Base-by-base conservation (phyloP, 2,329 filamentous ascomycete species). In the Gaeumannomyces tritici region DNA sequence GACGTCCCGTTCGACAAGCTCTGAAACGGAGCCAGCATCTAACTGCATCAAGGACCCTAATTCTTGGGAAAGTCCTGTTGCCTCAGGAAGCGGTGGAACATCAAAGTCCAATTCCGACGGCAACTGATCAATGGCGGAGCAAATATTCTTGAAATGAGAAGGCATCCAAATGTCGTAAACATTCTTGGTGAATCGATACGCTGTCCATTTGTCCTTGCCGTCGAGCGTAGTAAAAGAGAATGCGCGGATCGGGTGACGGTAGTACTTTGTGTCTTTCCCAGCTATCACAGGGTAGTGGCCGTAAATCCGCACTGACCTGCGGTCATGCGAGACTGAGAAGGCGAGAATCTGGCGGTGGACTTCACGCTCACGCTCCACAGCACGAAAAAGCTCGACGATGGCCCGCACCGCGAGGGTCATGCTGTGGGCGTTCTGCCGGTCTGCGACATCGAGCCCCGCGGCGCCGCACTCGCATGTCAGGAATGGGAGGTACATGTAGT, bases 401-500 rank as follows among this genome's bases (percentile, higher is more conserved):
- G 63, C 76, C 60, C 74, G 71, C 56, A 74, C 71, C 0, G 76
- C 76, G 24, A 78, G 62, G 4, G 72, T 74, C 72, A 75, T 76
- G 65, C 73, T 78, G 47, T 78, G 72, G 56, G 72, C 72, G 67
- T 78, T 77, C 67, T 77, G 72, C 59, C 73, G 70, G 63, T 77
- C 73, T 2, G 74, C 74, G 15, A 75, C 62, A 60, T 76, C 69
- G 7, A 78, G 75, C 1, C 66, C 70, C 29, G 65, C 69, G 31
- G 69, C 67, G 56, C 76, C 73, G 64, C 74, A 79, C 67, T 83
- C 76, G 67, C 74, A 79, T 0, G 75, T 75, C 0, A 83, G 69
- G 65, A 81, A 83, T 3, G 78, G 78, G 65, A 83, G 80, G 70
- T 76, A 78, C 71, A 81, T 80, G 6, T 74, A 69, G 61, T 73